Evolutionary conservation across 257 asterid genomes (phyloP), one percentile per base, ranked within the genome.

Genomic region (Salvia miltiorrhiza): DNA sequence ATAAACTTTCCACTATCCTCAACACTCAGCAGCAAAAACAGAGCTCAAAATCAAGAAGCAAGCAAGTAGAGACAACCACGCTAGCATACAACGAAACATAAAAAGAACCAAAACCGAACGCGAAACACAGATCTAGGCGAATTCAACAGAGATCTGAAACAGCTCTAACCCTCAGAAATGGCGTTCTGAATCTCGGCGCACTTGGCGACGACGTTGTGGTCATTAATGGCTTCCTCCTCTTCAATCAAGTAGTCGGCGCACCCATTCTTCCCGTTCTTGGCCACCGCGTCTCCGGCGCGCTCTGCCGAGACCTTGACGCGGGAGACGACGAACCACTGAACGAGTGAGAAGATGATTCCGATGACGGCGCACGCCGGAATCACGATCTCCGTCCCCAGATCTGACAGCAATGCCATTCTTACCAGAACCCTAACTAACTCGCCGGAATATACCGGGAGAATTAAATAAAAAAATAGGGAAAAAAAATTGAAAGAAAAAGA

Each of bases 141-240:
- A 56, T 65, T 47, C 6, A 3, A 68, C 0, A 56, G 72, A 78
- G 81, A 79, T 74, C 82, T 47, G 30, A 28, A 35, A 35, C 47
- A 33, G 73, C 50, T 41, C 82, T 85, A 13, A 91, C 97, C 97
- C 76, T 91, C 95, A 5, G 97, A 89, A 45, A 87, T 87, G 55
- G 97, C 97, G 69, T 3, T 81, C 73, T 91, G 97, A 74, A 89
- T 89, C 64, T 89, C 96, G 69, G 97, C 95, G 77, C 97, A 92
- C 88, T 84, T 89, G 3, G 21, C 87, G 9, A 92, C 92, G 19
- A 87, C 96, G 82, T 66, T 71, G 3, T 78, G 86, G 59, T 89
- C 97, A 48, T 76, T 77, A 44, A 84, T 73, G 19, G 94, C 96
- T 44, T 92, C 97, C 85, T 92, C 97, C 70, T 87, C 96, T 72